phyloP scores from a whole-genome alignment of 106 monocot genomes.

The Chionographis japonica region DNA sequence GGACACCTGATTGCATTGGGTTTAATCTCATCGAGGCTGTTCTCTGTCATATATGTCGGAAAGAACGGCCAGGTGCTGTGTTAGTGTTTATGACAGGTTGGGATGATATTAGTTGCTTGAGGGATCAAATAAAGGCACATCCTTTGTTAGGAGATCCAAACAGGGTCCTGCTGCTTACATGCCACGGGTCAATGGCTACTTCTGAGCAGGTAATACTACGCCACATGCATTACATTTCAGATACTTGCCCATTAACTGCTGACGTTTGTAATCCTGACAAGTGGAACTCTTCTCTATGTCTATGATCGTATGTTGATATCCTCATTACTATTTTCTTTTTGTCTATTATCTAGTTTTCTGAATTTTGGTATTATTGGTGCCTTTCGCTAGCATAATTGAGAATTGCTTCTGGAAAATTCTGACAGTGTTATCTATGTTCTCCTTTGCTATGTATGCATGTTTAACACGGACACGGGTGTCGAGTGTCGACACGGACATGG shows the following conservation, averaged over 20 bases:
- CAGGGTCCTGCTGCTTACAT: conserved; percentile 79
- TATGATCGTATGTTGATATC: too few relatives aligned
- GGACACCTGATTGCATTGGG: conserved; percentile 97
- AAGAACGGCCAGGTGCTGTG: conserved; percentile 86
- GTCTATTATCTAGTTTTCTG: too few relatives aligned
- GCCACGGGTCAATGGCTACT: conserved; percentile 99
- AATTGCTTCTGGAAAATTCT: too few relatives aligned
- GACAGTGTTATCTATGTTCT: too few relatives aligned
- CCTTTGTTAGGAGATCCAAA: conserved; percentile 98
- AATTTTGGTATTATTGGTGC: too few relatives aligned
- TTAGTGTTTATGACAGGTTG: conserved; percentile 99
- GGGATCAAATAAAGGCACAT: conserved; percentile 93
- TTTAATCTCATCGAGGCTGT: conserved; percentile 99
- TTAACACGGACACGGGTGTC: too few relatives aligned
- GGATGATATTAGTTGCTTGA: conserved; percentile 98
- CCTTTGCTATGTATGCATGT: too few relatives aligned
- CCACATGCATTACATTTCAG: not conserved
- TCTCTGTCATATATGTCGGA: conserved; percentile 93
- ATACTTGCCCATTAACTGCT: not conserved
- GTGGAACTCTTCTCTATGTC: too few relatives aligned
- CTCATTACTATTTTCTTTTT: too few relatives aligned
- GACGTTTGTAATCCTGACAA: too few relatives aligned
- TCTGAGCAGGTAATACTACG: conserved; percentile 71
- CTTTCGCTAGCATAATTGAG: too few relatives aligned
- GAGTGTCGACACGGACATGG: too few relatives aligned